A percentile compares a stretch with the other conserved stretches of the same genome.
Evolutionary conservation across 306 rosid genomes (phyloP).

Genomic region (Rosa multiflora): DNA sequence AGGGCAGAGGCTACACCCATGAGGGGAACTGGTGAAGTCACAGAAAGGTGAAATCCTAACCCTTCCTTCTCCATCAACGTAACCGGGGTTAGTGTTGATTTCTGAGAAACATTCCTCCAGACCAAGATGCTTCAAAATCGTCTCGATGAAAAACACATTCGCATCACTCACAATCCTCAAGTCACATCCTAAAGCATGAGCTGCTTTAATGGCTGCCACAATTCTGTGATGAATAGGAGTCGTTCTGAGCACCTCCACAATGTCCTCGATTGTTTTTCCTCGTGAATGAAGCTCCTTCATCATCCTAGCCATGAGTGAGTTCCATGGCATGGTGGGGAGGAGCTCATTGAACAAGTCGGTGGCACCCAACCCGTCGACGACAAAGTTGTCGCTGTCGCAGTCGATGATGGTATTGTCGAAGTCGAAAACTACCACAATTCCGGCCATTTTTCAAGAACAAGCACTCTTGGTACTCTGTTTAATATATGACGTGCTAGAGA

Average conservation of each 20-base stretch:
- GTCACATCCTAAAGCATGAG: conserved; percentile 67
- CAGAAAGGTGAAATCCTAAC: conserved; percentile 52
- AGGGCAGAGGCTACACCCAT: conserved; percentile 63
- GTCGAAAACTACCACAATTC: conserved; percentile 40
- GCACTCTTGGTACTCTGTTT: no score
- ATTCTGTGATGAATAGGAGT: conserved; percentile 53
- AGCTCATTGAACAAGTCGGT: conserved; percentile 64
- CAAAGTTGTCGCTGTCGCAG: conserved; percentile 74
- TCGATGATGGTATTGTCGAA: conserved; percentile 49
- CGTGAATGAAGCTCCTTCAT: conserved; percentile 61
- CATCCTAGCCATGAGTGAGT: conserved; percentile 53
- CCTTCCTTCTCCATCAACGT: conserved; percentile 56
- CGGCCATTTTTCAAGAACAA: conserved; percentile 30
- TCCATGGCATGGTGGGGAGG: conserved; percentile 40
- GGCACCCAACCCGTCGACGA: conserved; percentile 59
- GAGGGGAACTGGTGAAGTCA: conserved; percentile 53
- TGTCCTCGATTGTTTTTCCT: conserved; percentile 53
- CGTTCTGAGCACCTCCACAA: conserved; percentile 43
- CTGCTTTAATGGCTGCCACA: conserved; percentile 58
- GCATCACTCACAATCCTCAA: conserved; percentile 84
- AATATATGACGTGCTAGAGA: no score
- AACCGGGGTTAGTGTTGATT: conserved; percentile 66
- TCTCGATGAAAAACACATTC: conserved; percentile 62
- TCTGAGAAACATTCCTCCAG: conserved; percentile 59
- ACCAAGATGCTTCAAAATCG: conserved; percentile 63